These are phyloP conservation scores for Orbilia ellipsospora DNA, from an alignment of 2,329 filamentous ascomycete species.

Conservation along the genomic window DNA sequence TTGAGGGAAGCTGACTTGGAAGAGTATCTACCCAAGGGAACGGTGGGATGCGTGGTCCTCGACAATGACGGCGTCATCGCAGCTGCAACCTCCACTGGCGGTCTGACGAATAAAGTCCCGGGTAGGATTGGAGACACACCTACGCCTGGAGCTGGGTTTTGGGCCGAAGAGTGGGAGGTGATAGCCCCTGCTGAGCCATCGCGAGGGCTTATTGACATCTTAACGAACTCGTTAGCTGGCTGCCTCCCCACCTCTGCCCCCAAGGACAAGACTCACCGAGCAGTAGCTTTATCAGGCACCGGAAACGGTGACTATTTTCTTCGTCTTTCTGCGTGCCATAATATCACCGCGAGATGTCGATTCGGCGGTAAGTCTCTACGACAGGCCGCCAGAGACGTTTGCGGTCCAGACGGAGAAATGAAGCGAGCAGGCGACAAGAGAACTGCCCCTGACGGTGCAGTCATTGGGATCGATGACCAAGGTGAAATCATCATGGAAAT, in stretches of 20 bases:
- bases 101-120: conserved; percentile 87
- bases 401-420: conserved; percentile 78
- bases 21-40: conserved; percentile 82
- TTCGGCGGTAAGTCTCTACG: conserved; percentile 69
- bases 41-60: conserved; percentile 82
- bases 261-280: conserved; percentile 58
- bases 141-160: conserved; percentile 84
- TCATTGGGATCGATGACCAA: conserved; percentile 79
- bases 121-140: conserved; percentile 89
- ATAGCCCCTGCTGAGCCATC: background rate
- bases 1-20: conserved; percentile 62
- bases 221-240: conserved; percentile 2
- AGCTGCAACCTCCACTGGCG: conserved; percentile 75
- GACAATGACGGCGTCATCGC: conserved; percentile 80
- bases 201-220: background rate
- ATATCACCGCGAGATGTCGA: conserved; percentile 77
- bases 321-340: conserved; percentile 75
- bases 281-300: conserved; percentile 76
- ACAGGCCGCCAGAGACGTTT: conserved; percentile 72
- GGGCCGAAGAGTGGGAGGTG: conserved; percentile 82
- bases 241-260: conserved; percentile 47
- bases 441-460: conserved; percentile 79
- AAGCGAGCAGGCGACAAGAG: conserved; percentile 75
- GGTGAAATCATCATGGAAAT: conserved; percentile 76
- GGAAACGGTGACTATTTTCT: conserved; percentile 92